phyloP scores from a whole-genome alignment of 257 asterid species.

The Verbena officinalis region DNA sequence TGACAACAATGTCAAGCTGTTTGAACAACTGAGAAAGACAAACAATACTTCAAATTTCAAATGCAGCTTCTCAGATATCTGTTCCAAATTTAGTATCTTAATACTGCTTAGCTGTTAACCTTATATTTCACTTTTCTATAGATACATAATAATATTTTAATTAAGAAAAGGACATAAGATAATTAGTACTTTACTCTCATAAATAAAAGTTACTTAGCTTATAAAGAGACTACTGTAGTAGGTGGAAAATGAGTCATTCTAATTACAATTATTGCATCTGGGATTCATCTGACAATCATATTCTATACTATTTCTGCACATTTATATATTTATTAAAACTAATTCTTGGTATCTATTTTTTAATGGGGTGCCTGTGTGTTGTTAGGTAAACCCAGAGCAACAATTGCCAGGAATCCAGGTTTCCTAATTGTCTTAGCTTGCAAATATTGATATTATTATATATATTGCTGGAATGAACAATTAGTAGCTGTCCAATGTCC shows the following conservation, averaged over 20 bases:
- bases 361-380: not conserved
- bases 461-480: not conserved
- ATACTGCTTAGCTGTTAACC: slow-evolving; percentile 17
- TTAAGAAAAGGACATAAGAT: too few species aligned
- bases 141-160: too few species aligned
- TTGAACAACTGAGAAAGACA: slow-evolving; percentile 24
- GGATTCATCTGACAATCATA: not conserved
- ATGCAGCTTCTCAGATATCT: slow-evolving; percentile 28
- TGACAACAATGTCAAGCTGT: not conserved
- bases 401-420: not conserved
- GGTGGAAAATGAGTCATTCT: too few species aligned
- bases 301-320: not conserved
- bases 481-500: slow-evolving; percentile 10
- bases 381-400: not conserved
- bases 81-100: slow-evolving; percentile 1
- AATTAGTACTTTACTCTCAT: too few species aligned
- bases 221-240: too few species aligned
- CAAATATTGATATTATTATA: slow-evolving; percentile 6
- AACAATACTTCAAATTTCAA: slow-evolving; percentile 15
- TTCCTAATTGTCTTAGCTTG: slow-evolving; percentile 6
- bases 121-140: too few species aligned
- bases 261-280: not conserved
- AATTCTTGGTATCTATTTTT: not conserved
- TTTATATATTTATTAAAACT: not conserved
- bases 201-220: too few species aligned